Base-by-base conservation (phyloP, 345 rosid genomes). In the Brassica cretica region DNA sequence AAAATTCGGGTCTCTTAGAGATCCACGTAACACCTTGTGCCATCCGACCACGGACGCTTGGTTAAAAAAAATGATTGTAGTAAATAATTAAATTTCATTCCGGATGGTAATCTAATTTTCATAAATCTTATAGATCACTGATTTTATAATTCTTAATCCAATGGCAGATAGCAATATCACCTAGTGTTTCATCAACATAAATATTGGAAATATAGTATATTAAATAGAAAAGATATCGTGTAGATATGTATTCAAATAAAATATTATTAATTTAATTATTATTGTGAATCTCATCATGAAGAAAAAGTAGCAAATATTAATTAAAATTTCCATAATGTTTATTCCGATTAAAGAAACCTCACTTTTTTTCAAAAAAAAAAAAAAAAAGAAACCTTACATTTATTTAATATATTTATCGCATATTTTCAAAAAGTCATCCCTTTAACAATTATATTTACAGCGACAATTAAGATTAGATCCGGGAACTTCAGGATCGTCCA, bases 401-500 rank as follows among this genome's bases (percentile, higher is more conserved):
- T 29, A 18, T 29, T 7, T 29, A 64, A 18, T 29, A 72, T 10
- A 41, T 41, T 63, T 9, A 72, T 73, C 11, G n/a, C 56, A 39
- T 39, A 0, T 41, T 9, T 29, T 3, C 1, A 16, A 8, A 30
- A 11, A 29, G 3, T 9, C 5, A 63, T 51, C 2, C 2, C 0
- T 66, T 35, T 72, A 78, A 67, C 82, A 78, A 15, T 78, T 72
- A 24, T 78, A 73, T 5, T 0, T 2, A 33, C 77, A 78, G 15
- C 6, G 46, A 61, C 82, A 78, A 6, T 73, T 78, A 10, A 18
- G 1, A 44, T 16, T 58, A 46, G 25, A 68, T 15, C 82, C 82
- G 1, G 58, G 9, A 73, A 78, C 78, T 4, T 67, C 62, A 60
- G 58, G 77, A 67, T 78, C 78, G 33, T 78, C 82, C 5, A 72